Percentiles rank a stretch among this genome's conserved stretches.
phyloP scores from a whole-genome alignment of 192 early-diverging fungal genomes.

The Entomortierella beljakovae region DNA sequence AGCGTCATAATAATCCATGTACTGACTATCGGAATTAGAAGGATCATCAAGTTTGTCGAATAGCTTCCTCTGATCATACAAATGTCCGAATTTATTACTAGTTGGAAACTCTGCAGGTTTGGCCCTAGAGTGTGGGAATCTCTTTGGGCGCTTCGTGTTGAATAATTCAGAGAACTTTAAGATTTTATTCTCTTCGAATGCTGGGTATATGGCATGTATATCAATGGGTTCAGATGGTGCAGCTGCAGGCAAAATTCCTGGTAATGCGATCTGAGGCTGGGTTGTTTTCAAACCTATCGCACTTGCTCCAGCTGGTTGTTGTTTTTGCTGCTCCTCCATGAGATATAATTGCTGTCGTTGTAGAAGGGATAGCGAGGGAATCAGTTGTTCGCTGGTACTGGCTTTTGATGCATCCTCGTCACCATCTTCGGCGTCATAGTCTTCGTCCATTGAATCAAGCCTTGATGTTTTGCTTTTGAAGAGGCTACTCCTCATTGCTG shows the following conservation, averaged over 20 bases:
- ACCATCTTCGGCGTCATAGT: constrained; percentile 54
- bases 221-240: constrained; percentile 40
- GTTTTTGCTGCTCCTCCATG: constrained; percentile 33
- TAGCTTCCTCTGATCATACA: constrained; percentile 18
- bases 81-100: constrained; percentile 15
- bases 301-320: background rate
- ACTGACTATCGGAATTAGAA: constrained; percentile 1
- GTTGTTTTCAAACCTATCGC: too few species aligned
- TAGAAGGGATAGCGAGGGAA: constrained; percentile 8
- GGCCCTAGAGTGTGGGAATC: constrained; percentile 42
- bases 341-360: constrained; percentile 33
- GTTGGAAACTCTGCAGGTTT: constrained; percentile 52
- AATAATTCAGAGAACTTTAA: constrained; percentile 75
- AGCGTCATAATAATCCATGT: constrained; percentile 22
- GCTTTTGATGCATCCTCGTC: constrained; percentile 11
- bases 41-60: constrained; percentile 44
- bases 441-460: constrained; percentile 68
- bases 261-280: background rate
- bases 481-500: constrained; percentile 36
- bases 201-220: constrained; percentile 68
- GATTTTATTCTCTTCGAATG: constrained; percentile 68
- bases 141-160: constrained; percentile 57
- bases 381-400: background rate
- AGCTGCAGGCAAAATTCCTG: background rate
- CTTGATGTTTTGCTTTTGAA: constrained; percentile 42